phyloP scores from a whole-genome alignment of 2,329 filamentous ascomycete genomes.

The Trichoderma polysporum region DNA sequence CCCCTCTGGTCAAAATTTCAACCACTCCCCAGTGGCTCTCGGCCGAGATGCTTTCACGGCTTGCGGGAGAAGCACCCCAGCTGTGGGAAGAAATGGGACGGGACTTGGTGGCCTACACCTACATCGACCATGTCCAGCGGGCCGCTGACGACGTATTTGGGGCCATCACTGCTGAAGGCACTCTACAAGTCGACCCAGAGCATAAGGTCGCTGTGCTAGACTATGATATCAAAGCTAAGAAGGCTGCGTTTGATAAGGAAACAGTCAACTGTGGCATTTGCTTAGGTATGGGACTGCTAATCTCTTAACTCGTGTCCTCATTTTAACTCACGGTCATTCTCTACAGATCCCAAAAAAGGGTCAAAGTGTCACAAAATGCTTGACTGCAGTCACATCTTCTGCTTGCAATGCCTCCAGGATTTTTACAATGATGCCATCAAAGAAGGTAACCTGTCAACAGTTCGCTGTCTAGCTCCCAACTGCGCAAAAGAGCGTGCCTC shows the following conservation, averaged over 20 bases:
- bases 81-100: slow-evolving; percentile 64
- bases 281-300: slow-evolving; percentile 49
- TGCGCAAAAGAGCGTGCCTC: slow-evolving; percentile 66
- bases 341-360: slow-evolving; percentile 85
- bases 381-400: slow-evolving; percentile 89
- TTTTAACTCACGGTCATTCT: slow-evolving; percentile 24
- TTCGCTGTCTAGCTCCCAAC: slow-evolving; percentile 76
- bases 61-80: slow-evolving; percentile 50
- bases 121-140: slow-evolving; percentile 63
- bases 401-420: slow-evolving; percentile 78
- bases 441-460: slow-evolving; percentile 75
- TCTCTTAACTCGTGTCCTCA: too few relatives aligned
- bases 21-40: slow-evolving; percentile 60
- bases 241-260: slow-evolving; percentile 73
- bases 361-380: slow-evolving; percentile 75
- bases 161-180: slow-evolving; percentile 48
- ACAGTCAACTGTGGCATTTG: slow-evolving; percentile 90
- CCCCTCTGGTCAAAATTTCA: slow-evolving; percentile 52
- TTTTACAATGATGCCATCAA: slow-evolving; percentile 88
- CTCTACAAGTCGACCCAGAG: slow-evolving; percentile 52
- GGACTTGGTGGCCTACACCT: slow-evolving; percentile 59
- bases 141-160: slow-evolving; percentile 61
- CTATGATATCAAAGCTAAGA: slow-evolving; percentile 73
- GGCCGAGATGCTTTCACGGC: slow-evolving; percentile 43
- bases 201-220: slow-evolving; percentile 73